A percentile compares a stretch with the other conserved stretches of the same genome.
Evolutionary conservation across 257 asterid species (phyloP).

Genomic region (Parsonsia alboflavescens): DNA sequence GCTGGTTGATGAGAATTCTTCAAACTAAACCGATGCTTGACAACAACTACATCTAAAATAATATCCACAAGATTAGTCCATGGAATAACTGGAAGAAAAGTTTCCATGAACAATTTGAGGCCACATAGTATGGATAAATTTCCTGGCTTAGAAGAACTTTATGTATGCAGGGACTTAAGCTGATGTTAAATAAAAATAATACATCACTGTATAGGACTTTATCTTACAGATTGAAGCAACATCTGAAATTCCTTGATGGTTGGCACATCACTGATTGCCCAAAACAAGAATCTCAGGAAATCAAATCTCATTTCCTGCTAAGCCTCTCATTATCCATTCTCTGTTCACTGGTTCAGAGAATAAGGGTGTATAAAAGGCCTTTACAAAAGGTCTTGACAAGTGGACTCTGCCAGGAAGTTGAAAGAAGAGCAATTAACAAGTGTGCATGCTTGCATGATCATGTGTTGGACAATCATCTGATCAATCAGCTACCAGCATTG

Average conservation of each 20-base stretch:
- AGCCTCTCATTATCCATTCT: not conserved
- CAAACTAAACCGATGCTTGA: not conserved
- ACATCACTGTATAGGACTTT: not conserved
- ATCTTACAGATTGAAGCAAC: conserved; percentile 9
- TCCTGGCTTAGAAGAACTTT: not conserved
- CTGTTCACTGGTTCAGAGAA: no score
- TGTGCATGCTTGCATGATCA: not conserved
- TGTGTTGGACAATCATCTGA: not conserved
- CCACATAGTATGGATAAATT: not conserved
- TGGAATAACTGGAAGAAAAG: not conserved
- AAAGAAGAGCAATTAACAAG: not conserved
- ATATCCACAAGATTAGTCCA: not conserved
- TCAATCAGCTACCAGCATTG: not conserved
- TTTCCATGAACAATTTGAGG: not conserved
- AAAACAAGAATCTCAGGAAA: not conserved
- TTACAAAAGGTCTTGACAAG: not conserved
- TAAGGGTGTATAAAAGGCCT: not conserved
- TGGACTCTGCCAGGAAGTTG: not conserved
- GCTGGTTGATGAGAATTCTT: not conserved
- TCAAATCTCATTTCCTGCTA: not conserved
- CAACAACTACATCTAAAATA: not conserved
- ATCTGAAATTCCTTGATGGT: not conserved
- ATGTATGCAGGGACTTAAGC: not conserved
- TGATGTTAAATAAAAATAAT: not conserved
- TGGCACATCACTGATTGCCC: not conserved